phyloP scores from a whole-genome alignment of 768 basidiomycete species.

The Lentinula detonsa region DNA sequence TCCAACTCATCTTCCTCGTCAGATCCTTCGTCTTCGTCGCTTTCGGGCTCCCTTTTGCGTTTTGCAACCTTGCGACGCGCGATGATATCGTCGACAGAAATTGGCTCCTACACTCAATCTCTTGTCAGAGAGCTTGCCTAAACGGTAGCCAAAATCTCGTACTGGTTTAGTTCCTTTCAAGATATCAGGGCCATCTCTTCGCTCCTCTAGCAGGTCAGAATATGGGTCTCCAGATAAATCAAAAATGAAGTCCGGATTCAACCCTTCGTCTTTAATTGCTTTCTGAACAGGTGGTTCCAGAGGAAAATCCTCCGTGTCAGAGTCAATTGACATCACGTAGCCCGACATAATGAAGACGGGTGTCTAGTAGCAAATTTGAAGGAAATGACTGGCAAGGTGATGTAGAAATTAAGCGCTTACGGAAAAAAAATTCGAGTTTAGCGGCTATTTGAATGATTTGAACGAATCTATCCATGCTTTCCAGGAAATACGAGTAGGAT shows the following conservation, averaged over 20 bases:
- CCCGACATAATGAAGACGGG: constrained; percentile 34
- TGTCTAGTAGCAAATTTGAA: too few relatives aligned
- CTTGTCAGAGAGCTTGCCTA: constrained; percentile 3
- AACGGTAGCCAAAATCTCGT: constrained; percentile 15
- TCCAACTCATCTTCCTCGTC: constrained; percentile 23
- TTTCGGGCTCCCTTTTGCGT: constrained; percentile 51
- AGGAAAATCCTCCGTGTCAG: constrained; percentile 57
- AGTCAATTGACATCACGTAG: constrained; percentile 82
- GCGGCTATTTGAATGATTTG: neutral
- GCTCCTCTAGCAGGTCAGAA: constrained; percentile 41
- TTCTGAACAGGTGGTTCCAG: constrained; percentile 14
- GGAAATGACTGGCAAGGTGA: neutral
- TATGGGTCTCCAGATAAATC: constrained; percentile 72
- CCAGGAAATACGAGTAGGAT: neutral
- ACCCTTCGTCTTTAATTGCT: constrained; percentile 39
- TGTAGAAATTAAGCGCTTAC: neutral
- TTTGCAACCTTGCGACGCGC: constrained; percentile 62
- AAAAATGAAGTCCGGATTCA: constrained; percentile 83
- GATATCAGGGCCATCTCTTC: constrained; percentile 40
- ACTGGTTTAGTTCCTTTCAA: constrained; percentile 62
- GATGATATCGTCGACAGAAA: constrained; percentile 92
- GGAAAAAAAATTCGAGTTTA: neutral
- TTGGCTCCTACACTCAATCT: constrained; percentile 45
- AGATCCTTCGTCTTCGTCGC: constrained; percentile 30
- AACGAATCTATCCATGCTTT: neutral